Base-by-base conservation (phyloP, 495 filamentous ascomycete genomes). In the Hyphodiscus hymeniophilus region DNA sequence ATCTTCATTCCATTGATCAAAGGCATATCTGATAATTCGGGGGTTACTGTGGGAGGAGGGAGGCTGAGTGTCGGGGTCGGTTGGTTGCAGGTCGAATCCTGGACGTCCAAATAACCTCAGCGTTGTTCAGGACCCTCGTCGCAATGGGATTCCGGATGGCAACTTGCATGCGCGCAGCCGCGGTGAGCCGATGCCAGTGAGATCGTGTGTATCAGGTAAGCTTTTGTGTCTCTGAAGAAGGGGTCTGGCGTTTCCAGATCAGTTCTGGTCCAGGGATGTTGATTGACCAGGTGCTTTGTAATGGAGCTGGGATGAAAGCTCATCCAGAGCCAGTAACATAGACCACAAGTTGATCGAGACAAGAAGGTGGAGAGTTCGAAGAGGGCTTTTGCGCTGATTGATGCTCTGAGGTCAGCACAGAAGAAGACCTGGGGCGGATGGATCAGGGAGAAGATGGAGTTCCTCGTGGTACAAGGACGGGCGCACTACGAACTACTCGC, bases 1-100 rank as follows among this genome's bases (percentile, higher is more conserved):
- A 78, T 73, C 64, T 78, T 78, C 56, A 69, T 63, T 41, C 74
- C 74, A 55, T 77, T 71, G 39, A 78, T 72, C 8, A 75, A 56
- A 51, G 73, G 73, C 74, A 78, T 78, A n/a, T 39, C 38, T 26
- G 17, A 12, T 15, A 5, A 44, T 39, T 18, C 5, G 34, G 33
- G 30, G 11, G 21, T 23, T 44, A 42, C 42, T 33, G 46, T 38
- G 6, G 38, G 24, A 33, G 28, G 44, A 42, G 21, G 45, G 0
- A 23, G 28, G 30, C 51, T 50, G 49, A 11, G 30, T 18, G 36
- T 24, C 24, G 18, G 21, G 20, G 16, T 40, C 32, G 33, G 53
- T 24, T 41, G 34, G n/a, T 38, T 46, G 17, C 33, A 32, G 43
- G 21, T 16, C 23, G 42, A 17, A 34, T 33, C 22, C 26, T 51